Base-by-base conservation (phyloP, 805 yeast species). In the Candida verbasci region DNA sequence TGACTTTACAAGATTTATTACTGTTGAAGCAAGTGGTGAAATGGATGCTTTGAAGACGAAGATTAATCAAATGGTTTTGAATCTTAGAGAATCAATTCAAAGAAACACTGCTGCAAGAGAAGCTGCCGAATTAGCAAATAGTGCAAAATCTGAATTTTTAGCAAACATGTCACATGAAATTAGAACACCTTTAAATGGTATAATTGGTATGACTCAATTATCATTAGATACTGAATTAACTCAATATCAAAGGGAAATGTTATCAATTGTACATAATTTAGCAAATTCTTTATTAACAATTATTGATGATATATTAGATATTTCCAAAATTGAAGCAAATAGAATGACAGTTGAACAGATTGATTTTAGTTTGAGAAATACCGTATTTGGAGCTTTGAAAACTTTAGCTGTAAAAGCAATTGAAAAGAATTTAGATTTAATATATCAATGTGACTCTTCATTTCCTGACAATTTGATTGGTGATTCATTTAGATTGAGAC, bases 101-200 rank as follows among this genome's bases (percentile, higher is more conserved):
- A 78, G 95, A 56, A 86, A 86, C 53, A 86, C 96, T 0, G 93
- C 91, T 9, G 95, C 95, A 1, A 79, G 96, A 62, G 95, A 86
- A 60, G 95, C 95, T 24, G 96, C 96, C 25, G 96, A 86, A 54
- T 68, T 86, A 48, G 95, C 95, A 4, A 86, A 86, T 58, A 73
- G 85, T 47, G 87, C 95, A 3, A 86, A 86, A 58, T 86, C 95
- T 8, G 96, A 86, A 58, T 86, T 86, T 56, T 71, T 86, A 62
- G 95, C 95, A 31, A 86, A 86, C 53, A 86, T 56, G 62, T 56
- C 62, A 11, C 72, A 67, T 47, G 96, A 86, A 58, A 82, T 86
- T 51, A 71, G 96, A 57, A 86, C 96, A 2, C 96, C 96, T 15
- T 82, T 86, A 78, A 86, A 86, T 58, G 96, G 96, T 66, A 86